phyloP scores from a whole-genome alignment of 345 rosid genomes.

The Brassica napus region DNA sequence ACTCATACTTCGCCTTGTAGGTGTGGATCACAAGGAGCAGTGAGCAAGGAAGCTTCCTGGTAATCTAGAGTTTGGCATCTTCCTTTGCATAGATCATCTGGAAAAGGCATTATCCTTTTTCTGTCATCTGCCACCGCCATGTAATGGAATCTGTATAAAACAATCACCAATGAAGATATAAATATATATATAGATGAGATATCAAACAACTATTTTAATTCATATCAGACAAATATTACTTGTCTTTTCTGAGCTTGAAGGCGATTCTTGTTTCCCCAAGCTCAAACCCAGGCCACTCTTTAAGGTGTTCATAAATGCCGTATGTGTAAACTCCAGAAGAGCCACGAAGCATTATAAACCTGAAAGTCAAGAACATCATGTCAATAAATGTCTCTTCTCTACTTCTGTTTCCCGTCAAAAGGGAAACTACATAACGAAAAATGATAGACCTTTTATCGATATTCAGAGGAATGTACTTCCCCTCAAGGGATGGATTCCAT shows the following conservation, averaged over 20 bases:
- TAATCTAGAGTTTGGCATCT: conserved; percentile 77
- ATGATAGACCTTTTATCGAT: conserved; percentile 67
- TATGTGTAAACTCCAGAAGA: conserved; percentile 92
- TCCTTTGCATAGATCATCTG: conserved; percentile 69
- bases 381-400: conserved; percentile 12
- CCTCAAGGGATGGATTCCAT: conserved; percentile 77
- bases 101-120: conserved; percentile 87
- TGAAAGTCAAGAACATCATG: conserved; percentile 41
- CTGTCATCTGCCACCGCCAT: conserved; percentile 93
- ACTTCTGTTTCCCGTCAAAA: background rate
- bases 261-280: conserved; percentile 84
- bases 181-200: background rate
- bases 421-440: background rate
- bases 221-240: conserved; percentile 44
- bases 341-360: conserved; percentile 89
- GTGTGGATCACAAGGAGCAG: conserved; percentile 67
- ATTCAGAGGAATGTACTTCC: conserved; percentile 67
- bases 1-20: conserved; percentile 62
- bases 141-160: conserved; percentile 67
- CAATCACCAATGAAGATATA: background rate
- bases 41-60: conserved; percentile 79
- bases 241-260: conserved; percentile 96
- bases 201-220: conserved; percentile 19
- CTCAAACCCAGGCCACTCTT: conserved; percentile 90
- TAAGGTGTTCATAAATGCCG: conserved; percentile 75